phyloP scores from a whole-genome alignment of 495 filamentous ascomycete species.

The Lichenothelia convexa region DNA sequence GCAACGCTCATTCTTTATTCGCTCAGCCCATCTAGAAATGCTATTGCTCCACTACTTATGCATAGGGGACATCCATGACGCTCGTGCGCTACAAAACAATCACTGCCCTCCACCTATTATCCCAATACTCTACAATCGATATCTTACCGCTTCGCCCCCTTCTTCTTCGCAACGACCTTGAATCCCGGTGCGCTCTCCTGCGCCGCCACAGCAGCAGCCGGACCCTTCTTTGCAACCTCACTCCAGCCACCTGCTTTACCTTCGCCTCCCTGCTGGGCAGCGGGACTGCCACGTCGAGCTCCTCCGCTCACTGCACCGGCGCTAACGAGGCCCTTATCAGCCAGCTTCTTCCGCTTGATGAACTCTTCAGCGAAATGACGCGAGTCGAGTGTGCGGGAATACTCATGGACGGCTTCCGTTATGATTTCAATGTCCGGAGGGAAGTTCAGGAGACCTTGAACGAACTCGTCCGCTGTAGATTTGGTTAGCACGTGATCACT shows the following conservation, averaged over 20 bases:
- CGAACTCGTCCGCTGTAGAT: constrained; percentile 58
- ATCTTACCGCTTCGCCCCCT: constrained; percentile 34
- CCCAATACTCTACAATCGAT: too few species aligned
- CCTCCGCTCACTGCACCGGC: constrained; percentile 12
- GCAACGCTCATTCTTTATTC: too few species aligned
- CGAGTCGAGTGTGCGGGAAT: constrained; percentile 71
- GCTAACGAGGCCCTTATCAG: constrained; percentile 70
- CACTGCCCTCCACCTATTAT: too few species aligned
- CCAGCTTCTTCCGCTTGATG: constrained; percentile 75
- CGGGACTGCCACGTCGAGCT: constrained; percentile 22
- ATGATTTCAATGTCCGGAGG: constrained; percentile 65
- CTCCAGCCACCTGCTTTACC: constrained; percentile 64
- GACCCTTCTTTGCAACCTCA: constrained; percentile 90
- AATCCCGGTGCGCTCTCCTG: constrained; percentile 43
- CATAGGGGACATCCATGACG: too few species aligned
- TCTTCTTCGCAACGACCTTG: constrained; percentile 89
- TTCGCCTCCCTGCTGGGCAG: constrained; percentile 26
- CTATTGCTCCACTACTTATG: too few species aligned
- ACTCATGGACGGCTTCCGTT: constrained; percentile 71
- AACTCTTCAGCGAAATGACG: constrained; percentile 91
- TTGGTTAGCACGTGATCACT: constrained; percentile 16
- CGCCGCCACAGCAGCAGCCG: constrained; percentile 26
- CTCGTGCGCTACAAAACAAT: too few species aligned
- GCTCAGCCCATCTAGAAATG: too few species aligned
- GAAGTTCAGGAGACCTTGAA: constrained; percentile 50